Evolutionary conservation across 2,329 filamentous ascomycete species (phyloP).

Genomic region (Cercospora janseana): DNA sequence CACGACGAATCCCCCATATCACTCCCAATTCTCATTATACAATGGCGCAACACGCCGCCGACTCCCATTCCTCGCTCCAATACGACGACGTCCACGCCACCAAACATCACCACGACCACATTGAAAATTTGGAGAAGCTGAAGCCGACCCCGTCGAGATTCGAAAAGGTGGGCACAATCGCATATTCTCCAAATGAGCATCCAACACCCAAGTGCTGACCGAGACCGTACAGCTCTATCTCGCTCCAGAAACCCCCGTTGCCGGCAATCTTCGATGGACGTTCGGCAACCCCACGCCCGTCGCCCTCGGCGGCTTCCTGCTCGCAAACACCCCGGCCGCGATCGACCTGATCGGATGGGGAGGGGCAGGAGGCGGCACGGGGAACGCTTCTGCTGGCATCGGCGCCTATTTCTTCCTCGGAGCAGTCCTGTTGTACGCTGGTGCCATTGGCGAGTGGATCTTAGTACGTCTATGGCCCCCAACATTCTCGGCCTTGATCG

Average conservation of each 20-base stretch:
- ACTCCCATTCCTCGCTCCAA: neutral
- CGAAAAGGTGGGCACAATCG: no score
- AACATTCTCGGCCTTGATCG: constrained; percentile 40
- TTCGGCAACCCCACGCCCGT: constrained; percentile 29
- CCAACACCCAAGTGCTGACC: no score
- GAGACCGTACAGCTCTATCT: no score
- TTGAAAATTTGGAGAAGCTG: neutral
- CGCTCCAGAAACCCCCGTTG: constrained; percentile 19
- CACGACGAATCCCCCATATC: neutral
- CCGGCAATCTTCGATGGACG: constrained; percentile 32
- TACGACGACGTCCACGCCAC: neutral
- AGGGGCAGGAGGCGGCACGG: constrained; percentile 19
- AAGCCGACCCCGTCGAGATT: constrained; percentile 9
- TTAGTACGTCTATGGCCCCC: constrained; percentile 23
- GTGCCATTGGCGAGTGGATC: neutral
- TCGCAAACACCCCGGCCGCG: constrained; percentile 18
- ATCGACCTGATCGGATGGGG: constrained; percentile 27
- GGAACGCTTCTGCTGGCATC: no score
- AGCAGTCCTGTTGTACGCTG: neutral
- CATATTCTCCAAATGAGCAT: no score
- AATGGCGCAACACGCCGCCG: neutral
- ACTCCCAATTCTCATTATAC: neutral
- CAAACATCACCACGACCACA: neutral
- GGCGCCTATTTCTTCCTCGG: constrained; percentile 13
- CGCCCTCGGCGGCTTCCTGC: constrained; percentile 19